Conservation (phyloP, 1,139 yeast species). For the Kodamaea ohmeri region DNA sequence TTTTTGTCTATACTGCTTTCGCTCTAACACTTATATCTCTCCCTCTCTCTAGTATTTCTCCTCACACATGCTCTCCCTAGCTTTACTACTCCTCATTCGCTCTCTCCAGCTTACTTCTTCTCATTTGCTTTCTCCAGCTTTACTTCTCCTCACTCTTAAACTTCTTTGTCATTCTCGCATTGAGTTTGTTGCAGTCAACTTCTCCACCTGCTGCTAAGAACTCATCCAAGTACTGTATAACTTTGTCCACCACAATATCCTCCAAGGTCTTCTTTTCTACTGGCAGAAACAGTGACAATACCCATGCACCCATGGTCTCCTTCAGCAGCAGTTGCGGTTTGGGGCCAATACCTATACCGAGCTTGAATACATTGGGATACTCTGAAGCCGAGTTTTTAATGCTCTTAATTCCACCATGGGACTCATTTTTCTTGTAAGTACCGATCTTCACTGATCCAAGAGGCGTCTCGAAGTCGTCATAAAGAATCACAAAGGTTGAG, state of each 20-base stretch:
- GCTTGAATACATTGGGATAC: conserved; percentile 22
- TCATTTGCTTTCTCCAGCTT: not conserved
- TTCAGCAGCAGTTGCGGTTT: conserved; percentile 36
- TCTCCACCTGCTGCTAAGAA: conserved; percentile 11
- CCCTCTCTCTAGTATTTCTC: no score
- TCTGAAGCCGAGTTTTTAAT: conserved; percentile 16
- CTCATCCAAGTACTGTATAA: conserved; percentile 12
- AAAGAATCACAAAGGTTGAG: conserved; percentile 27
- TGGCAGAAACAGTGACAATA: conserved; percentile 28
- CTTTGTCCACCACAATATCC: conserved; percentile 2
- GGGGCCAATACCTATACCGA: conserved; percentile 47
- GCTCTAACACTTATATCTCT: no score
- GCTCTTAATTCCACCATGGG: conserved; percentile 42
- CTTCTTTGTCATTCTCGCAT: conserved; percentile 14
- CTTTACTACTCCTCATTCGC: no score
- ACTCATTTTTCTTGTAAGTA: conserved; percentile 33
- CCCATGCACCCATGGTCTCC: conserved; percentile 43
- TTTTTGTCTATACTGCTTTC: no score
- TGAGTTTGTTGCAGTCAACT: conserved; percentile 15
- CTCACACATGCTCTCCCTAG: no score
- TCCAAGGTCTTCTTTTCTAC: conserved; percentile 13
- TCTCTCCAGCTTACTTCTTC: not conserved
- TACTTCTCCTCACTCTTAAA: conserved; percentile 1
- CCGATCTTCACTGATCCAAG: conserved; percentile 31
- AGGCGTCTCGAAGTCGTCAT: conserved; percentile 40